phyloP scores from a whole-genome alignment of 257 asterid genomes.

The Lithospermum erythrorhizon region DNA sequence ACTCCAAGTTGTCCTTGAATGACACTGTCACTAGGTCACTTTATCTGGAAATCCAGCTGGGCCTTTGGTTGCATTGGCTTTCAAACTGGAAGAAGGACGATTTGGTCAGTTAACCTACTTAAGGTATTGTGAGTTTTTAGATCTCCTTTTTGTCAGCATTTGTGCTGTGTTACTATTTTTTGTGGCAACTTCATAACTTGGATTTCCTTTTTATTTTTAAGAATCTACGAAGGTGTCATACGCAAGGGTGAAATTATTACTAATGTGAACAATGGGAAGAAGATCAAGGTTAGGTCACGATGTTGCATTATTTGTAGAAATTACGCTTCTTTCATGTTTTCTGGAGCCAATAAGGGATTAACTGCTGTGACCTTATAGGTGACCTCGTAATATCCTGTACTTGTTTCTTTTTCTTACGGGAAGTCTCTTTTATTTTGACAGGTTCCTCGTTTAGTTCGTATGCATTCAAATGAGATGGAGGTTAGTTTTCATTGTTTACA shows the following conservation, averaged over 20 bases:
- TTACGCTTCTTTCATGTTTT: too few species aligned
- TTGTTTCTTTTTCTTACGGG: neutral
- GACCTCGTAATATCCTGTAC: neutral
- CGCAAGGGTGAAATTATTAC: conserved; percentile 87
- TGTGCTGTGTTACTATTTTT: neutral
- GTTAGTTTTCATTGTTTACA: conserved; percentile 26
- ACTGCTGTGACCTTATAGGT: neutral
- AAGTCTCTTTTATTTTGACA: conserved; percentile 20
- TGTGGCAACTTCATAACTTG: conserved; percentile 2
- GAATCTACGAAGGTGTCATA: conserved; percentile 90
- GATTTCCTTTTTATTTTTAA: conserved; percentile 25
- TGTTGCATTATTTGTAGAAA: too few species aligned
- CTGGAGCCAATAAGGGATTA: neutral
- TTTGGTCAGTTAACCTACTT: conserved; percentile 92
- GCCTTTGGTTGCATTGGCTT: conserved; percentile 95
- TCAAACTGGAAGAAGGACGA: conserved; percentile 91
- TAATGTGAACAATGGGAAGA: conserved; percentile 89
- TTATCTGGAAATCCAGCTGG: conserved; percentile 83
- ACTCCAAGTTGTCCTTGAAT: conserved; percentile 6
- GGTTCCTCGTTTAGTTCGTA: conserved; percentile 96
- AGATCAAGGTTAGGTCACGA: conserved; percentile 58
- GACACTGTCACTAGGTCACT: conserved; percentile 41
- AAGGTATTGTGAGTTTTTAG: conserved; percentile 35
- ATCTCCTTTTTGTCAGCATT: neutral
- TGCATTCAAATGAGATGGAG: conserved; percentile 99